Percentiles rank a stretch among this genome's conserved stretches.
These are phyloP conservation scores for Trametes coccinea DNA, from an alignment of 768 basidiomycete species.

Conservation along the genomic window DNA sequence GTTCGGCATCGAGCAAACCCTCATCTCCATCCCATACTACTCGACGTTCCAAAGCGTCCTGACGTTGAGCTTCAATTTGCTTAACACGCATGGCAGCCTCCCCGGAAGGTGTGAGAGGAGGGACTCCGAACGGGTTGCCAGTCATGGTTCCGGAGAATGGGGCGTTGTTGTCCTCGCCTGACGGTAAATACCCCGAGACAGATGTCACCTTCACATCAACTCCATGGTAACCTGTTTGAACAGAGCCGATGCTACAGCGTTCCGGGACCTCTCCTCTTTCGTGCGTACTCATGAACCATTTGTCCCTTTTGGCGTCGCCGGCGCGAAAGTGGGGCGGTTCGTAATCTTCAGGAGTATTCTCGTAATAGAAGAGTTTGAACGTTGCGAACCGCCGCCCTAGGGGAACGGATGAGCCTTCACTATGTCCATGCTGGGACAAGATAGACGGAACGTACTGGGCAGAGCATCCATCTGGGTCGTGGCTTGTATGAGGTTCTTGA, in stretches of 20 bases:
- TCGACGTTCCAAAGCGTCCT: slow-evolving; percentile 61
- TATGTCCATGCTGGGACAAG: no score
- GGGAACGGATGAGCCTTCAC: background rate
- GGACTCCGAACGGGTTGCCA: slow-evolving; percentile 29
- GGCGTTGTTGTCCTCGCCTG: slow-evolving; percentile 58
- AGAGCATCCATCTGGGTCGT: slow-evolving; percentile 78
- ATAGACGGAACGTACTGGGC: slow-evolving; percentile 55
- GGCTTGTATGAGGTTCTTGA: slow-evolving; percentile 78
- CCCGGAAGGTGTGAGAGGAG: slow-evolving; percentile 54
- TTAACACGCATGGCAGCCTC: slow-evolving; percentile 54
- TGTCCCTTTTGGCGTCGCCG: slow-evolving; percentile 71
- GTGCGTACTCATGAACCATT: slow-evolving; percentile 83
- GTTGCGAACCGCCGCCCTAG: slow-evolving; percentile 82
- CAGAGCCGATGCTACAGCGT: slow-evolving; percentile 62
- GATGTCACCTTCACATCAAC: slow-evolving; percentile 74
- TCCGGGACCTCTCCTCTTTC: slow-evolving; percentile 71
- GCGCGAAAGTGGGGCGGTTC: slow-evolving; percentile 80
- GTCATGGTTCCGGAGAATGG: slow-evolving; percentile 50
- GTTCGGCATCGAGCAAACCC: slow-evolving; percentile 45
- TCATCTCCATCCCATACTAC: slow-evolving; percentile 68
- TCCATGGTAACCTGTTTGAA: slow-evolving; percentile 75
- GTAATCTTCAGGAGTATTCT: slow-evolving; percentile 77
- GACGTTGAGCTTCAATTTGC: slow-evolving; percentile 58
- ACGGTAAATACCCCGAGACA: slow-evolving; percentile 72
- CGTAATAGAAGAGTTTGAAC: slow-evolving; percentile 85